phyloP scores from a whole-genome alignment of 768 basidiomycete species.

The Termitomyces sp. region DNA sequence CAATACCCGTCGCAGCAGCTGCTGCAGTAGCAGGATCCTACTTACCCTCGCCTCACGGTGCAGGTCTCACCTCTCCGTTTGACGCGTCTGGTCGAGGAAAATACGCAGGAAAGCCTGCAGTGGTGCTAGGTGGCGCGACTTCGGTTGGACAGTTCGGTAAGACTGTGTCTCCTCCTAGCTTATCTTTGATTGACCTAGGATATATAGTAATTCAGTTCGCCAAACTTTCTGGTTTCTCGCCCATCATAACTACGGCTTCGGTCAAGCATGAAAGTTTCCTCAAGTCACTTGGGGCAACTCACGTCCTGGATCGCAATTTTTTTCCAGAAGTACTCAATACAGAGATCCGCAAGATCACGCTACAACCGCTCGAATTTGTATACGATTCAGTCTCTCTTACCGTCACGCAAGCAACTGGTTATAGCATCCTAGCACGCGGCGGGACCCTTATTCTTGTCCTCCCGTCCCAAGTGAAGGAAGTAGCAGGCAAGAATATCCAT shows the following conservation, averaged over 20 bases:
- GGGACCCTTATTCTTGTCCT: slow-evolving; percentile 28
- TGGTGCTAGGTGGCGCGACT: slow-evolving; percentile 35
- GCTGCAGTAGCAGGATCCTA: slow-evolving; percentile 31
- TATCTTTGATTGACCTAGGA: not conserved
- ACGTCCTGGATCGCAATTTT: slow-evolving; percentile 26
- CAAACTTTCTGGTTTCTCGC: slow-evolving; percentile 33
- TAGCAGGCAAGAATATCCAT: slow-evolving; percentile 11
- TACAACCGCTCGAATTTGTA: slow-evolving; percentile 16
- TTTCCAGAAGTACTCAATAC: not conserved
- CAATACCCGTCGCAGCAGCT: slow-evolving; percentile 27
- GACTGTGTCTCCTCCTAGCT: not conserved
- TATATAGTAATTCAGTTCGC: slow-evolving; percentile 20
- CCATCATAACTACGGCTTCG: slow-evolving; percentile 26
- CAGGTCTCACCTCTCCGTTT: slow-evolving; percentile 29
- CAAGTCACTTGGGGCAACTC: slow-evolving; percentile 6
- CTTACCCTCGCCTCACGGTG: slow-evolving; percentile 21
- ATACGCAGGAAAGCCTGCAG: slow-evolving; percentile 26
- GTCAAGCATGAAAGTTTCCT: slow-evolving; percentile 1
- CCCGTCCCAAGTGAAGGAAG: slow-evolving; percentile 17
- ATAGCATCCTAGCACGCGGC: slow-evolving; percentile 32
- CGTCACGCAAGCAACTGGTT: slow-evolving; percentile 37
- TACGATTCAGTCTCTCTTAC: slow-evolving; percentile 30
- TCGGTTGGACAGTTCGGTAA: slow-evolving; percentile 36
- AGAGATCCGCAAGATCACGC: slow-evolving; percentile 18
- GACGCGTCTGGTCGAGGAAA: slow-evolving; percentile 24